Evolutionary conservation across 1,139 yeast species (phyloP).

Genomic region (Candida sp.): DNA sequence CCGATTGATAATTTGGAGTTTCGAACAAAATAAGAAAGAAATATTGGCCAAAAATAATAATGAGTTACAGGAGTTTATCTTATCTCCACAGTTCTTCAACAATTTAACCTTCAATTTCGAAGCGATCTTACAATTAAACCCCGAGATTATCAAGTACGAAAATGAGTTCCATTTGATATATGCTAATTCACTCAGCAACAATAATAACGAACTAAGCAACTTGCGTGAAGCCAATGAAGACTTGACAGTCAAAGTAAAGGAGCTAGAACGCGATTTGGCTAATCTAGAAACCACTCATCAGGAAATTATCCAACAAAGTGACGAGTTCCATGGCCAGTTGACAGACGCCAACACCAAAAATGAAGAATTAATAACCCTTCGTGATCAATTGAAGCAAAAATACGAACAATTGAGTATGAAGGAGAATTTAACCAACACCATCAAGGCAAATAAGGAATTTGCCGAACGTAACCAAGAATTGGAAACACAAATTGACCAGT

Average conservation of each 20-base stretch:
- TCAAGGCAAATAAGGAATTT: conserved; percentile 43
- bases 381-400: conserved; percentile 21
- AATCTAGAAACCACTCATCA: conserved; percentile 33
- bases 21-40: conserved; percentile 13
- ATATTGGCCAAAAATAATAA: conserved; percentile 26
- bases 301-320: conserved; percentile 37
- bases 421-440: conserved; percentile 42
- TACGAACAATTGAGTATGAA: conserved; percentile 43
- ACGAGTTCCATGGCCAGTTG: conserved; percentile 24
- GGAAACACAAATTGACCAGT: conserved; percentile 27
- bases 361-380: conserved; percentile 14
- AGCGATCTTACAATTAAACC: conserved; percentile 19
- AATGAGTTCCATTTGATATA: conserved; percentile 42
- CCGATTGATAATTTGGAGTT: conserved; percentile 24
- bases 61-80: conserved; percentile 23
- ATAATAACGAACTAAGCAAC: conserved; percentile 37
- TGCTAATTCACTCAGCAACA: conserved; percentile 38
- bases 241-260: conserved; percentile 24
- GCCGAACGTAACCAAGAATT: conserved; percentile 34
- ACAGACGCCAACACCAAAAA: conserved; percentile 21
- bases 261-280: conserved; percentile 26
- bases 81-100: conserved; percentile 19
- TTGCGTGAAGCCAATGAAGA: conserved; percentile 37
- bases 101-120: conserved; percentile 10
- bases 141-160: conserved; percentile 37